Base-by-base conservation (phyloP, 2,329 filamentous ascomycete species). In the Claviceps cyperi region DNA sequence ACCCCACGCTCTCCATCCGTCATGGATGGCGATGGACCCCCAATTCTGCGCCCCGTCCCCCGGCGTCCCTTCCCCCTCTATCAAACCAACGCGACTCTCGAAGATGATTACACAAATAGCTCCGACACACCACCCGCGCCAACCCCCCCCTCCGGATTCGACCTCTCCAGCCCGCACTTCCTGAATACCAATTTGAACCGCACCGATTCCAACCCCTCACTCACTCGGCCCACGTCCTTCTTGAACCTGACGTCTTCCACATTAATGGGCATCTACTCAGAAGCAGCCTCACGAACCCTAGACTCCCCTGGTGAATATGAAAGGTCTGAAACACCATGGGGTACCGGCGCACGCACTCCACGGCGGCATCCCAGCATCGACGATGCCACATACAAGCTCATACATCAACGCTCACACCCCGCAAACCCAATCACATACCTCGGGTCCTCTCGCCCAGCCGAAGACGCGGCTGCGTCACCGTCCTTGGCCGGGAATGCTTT, bases 191-290 rank as follows among this genome's bases (percentile, higher is more conserved):
- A 73, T 56, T 80, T 76, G 28, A 47, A 53, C 21, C 53, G 59
- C 4, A 56, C 61, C 43, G 60, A 64, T 32, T 57, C 59, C 2
- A 40, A 47, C 35, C 39, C 59, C 46, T 68, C 75, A 48, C 71
- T 80, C 56, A 83, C 77, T 61, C 80, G 86, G 52, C 85, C 83
- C 22, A 80, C 84, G 56, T 95, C 88, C 9, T 78, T 88, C 51
- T 72, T 89, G 61, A 94, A 96, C 63, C 75, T 98, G 53, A 95
- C 88, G 4, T 83, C 86, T 9, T 90, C 88, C 2, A 95, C 92
- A 0, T 77, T 98, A 5, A 86, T 84, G 57, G 91, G 92, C 50
- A 98, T 98, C 60, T 98, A 94, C 71, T 82, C 81, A 11, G 81
- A 80, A 6, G 78, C 78, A 1, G 78, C 78, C 1, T 74, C 76